Base-by-base conservation (phyloP, 164 flowering plant genomes). In the Tetracentron sinense region DNA sequence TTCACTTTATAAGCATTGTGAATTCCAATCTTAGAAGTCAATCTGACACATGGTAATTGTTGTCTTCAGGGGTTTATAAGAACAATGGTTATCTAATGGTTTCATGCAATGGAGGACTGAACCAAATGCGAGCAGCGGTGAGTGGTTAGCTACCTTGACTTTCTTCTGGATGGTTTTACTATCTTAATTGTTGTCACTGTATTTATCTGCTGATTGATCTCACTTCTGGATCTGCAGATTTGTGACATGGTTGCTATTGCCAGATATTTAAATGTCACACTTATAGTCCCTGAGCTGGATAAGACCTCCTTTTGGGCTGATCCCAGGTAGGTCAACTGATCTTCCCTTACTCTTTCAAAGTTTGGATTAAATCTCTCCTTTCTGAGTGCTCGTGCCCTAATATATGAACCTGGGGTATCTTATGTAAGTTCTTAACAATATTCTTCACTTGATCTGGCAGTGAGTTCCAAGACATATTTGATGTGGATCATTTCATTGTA, bases 161-260 rank as follows among this genome's bases (percentile, higher is more conserved):
- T 55, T 56, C 8, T 30, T 20, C 12, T 20, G 31, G 20, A 58
- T 27, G 42, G 62, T 35, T 3, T 49, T 4, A 28, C 26, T 14
- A 27, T 15, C 6, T 46, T 33, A 4, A 4, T 33, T 29, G 3
- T 5, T 58, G 8, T 61, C 29, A 15, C 2, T 60, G 21, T 33
- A n/a, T 28, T 19, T 25, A n/a, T 8, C 31, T 29, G 14, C 47
- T 63, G 59, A 52, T 42, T 0, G 35, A 7, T 65, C 47, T 65
- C 47, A 4, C 20, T 15, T 60, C 42, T 57, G 16, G 35, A 15
- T 65, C 19, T 67, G 25, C 85, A 94, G 98, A 91, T 94, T 21
- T 94, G 98, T 73, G 98, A 91, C 71, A 94, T 94, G 98, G 98
- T 94, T 49, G 79, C 96, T 27, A 85, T 91, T 74, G 98, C 97